These are phyloP conservation scores for Talaromyces piceae DNA, from an alignment of 2,329 filamentous ascomycete genomes.

Conservation along the genomic window DNA sequence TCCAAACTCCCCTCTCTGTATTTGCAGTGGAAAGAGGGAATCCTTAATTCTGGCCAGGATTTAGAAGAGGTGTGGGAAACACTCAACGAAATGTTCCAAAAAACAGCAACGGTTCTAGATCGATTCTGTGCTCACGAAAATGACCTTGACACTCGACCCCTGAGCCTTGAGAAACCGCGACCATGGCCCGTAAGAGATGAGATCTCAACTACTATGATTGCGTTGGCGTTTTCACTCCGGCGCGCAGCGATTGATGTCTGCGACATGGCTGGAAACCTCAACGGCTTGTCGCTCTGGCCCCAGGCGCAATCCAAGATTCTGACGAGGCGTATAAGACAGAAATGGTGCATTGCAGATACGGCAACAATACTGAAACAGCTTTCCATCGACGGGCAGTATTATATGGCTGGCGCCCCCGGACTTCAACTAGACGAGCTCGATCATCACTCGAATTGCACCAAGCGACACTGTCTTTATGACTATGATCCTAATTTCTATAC, in stretches of 20 bases:
- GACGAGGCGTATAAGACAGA: conserved; percentile 3
- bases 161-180: conserved; percentile 5
- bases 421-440: conserved; percentile 8
- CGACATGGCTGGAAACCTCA: background rate
- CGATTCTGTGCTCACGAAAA: conserved; percentile 8
- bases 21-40: background rate
- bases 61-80: background rate
- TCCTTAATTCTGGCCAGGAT: background rate
- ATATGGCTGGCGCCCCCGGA: conserved; percentile 8
- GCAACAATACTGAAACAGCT: conserved; percentile 11
- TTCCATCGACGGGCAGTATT: conserved; percentile 14
- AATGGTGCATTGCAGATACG: conserved; percentile 13
- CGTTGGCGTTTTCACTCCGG: conserved; percentile 9
- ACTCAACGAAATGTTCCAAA: conserved; percentile 9
- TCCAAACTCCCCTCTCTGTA: conserved; percentile 1
- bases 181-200: conserved; percentile 13
- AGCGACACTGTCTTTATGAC: conserved; percentile 10
- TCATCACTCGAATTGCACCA: conserved; percentile 11
- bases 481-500: conserved; percentile 9
- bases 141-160: background rate
- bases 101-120: conserved; percentile 4
- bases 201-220: conserved; percentile 13
- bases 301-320: conserved; percentile 11
- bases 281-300: background rate
- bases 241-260: conserved; percentile 6